Evolutionary conservation across 306 rosid species (phyloP).

Genomic region (Acacia confusa): DNA sequence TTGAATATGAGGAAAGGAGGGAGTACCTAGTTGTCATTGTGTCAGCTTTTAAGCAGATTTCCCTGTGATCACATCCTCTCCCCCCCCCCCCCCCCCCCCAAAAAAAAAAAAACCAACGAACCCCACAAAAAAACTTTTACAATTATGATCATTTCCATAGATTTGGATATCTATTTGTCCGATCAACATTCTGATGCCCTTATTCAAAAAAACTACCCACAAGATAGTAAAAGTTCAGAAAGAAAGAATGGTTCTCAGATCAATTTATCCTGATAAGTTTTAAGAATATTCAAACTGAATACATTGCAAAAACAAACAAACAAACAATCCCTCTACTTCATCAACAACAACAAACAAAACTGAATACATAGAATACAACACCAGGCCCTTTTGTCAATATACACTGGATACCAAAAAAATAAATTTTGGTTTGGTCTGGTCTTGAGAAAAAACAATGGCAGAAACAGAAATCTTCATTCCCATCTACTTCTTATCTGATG

Average conservation of each 20-base stretch:
- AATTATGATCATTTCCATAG: neutral
- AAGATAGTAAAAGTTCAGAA: neutral
- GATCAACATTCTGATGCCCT: neutral
- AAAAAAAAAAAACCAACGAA: too few species aligned
- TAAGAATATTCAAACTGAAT: conserved; percentile 3
- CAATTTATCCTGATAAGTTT: neutral
- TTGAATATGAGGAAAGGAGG: too few species aligned
- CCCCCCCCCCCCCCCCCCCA: too few species aligned
- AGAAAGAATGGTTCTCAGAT: neutral
- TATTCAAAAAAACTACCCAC: too few species aligned
- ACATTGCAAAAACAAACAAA: conserved; percentile 12
- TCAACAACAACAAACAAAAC: conserved; percentile 22
- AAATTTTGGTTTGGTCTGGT: neutral
- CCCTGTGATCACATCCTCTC: too few species aligned
- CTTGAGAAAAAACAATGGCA: neutral
- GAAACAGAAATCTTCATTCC: conserved; percentile 37
- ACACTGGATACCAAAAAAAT: neutral
- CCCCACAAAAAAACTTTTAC: too few species aligned
- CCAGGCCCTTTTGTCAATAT: neutral
- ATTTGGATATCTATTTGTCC: neutral
- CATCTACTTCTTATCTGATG: conserved; percentile 53
- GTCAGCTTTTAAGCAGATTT: too few species aligned
- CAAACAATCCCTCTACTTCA: conserved; percentile 18
- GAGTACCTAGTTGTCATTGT: too few species aligned
- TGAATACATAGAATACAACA: conserved; percentile 2